phyloP scores from a whole-genome alignment of 371 early-diverging fungal species.

The Mucor saturninus region DNA sequence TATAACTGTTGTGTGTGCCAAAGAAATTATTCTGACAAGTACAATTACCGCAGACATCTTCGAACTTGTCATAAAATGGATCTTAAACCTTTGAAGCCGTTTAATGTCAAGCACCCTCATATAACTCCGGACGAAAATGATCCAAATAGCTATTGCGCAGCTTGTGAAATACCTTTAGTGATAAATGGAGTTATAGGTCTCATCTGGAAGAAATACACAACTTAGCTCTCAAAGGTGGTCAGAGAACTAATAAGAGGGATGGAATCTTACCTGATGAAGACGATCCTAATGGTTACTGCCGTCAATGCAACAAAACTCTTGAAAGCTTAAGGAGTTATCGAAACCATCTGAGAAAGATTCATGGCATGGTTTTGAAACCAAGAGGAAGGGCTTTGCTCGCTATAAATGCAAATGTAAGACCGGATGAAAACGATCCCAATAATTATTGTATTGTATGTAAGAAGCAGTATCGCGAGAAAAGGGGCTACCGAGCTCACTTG shows the following conservation, averaged over 20 bases:
- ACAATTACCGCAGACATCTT: conserved; percentile 1
- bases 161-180: background rate
- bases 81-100: background rate
- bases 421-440: background rate
- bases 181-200: background rate
- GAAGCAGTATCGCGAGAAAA: background rate
- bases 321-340: background rate
- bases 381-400: background rate
- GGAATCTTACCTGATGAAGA: background rate
- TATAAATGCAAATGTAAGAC: background rate
- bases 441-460: background rate
- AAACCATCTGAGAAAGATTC: background rate
- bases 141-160: background rate
- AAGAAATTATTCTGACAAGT: background rate
- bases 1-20: conserved; percentile 6
- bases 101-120: background rate
- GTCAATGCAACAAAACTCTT: background rate
- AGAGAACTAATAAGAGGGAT: background rate
- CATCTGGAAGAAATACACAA: background rate
- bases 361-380: background rate
- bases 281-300: background rate
- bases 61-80: background rate
- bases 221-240: background rate
- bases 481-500: too few species aligned
- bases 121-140: background rate